Evolutionary conservation across 2,329 filamentous ascomycete genomes (phyloP), one percentile per base, ranked within the genome.

Genomic region (Ophiocordyceps sinensis): DNA sequence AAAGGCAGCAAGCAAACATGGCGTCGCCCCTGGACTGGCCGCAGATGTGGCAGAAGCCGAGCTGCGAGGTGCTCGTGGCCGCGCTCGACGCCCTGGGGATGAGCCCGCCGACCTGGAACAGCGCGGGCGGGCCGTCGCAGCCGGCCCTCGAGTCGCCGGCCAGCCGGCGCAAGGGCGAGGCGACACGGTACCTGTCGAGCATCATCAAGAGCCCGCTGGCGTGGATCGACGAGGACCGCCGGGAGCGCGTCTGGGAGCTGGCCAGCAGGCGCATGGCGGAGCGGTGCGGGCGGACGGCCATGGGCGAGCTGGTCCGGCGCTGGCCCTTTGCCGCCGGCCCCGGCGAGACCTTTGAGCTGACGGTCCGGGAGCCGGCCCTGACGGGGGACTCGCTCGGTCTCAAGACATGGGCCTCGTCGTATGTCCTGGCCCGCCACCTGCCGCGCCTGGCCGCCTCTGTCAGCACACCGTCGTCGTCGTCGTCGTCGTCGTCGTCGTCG

Each of bases 331-430:
- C 46, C 14, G 35, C 32, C 21, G 51, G 47, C 8, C 44, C 51
- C 3, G 52, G 57, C 23, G 58, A 65, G 23, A 49, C 61, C 2
- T 70, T 87, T 49, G 71, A 79, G 37, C 66, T 98, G 39, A 70
- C 73, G 30, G 77, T 98, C 32, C 74, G 85, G 43, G 91, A 98
- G 57, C 91, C 91, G 2, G 79, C 87, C 1, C 67, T 96, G 42
- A 94, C 85, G 0, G 83, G 83, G 7, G 89, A 95, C 59, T 83
- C 85, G 44, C 68, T 96, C 15, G 91, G 91, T 1, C 71, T 93
- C 58, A 96, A 98, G 61, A 98, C 91, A 0, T 96, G 91, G 91
- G 85, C 84, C 1, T 89, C 87, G 0, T 89, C 87, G 0, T 93
- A 87, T 54, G 72, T 93, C 2, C 76, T 96, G 5, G 82, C 89